Evolutionary conservation across 345 rosid genomes (phyloP).

Genomic region (Acer yangbiense): DNA sequence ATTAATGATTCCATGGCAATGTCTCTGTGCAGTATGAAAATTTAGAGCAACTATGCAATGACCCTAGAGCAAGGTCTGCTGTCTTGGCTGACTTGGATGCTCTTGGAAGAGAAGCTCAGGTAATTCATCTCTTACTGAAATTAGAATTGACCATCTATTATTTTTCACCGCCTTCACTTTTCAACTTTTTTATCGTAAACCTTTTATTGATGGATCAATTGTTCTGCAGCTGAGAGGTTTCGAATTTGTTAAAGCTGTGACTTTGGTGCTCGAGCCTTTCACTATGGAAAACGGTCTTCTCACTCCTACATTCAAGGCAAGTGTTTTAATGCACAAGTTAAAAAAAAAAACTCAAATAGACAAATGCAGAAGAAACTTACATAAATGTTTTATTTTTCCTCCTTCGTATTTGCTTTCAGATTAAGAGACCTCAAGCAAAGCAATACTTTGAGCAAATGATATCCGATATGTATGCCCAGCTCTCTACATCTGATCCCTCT

Average conservation of each 20-base stretch:
- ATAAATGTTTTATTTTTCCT: background rate
- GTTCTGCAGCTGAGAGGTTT: conserved; percentile 78
- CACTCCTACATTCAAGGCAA: conserved; percentile 95
- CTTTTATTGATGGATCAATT: conserved; percentile 7
- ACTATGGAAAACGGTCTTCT: conserved; percentile 81
- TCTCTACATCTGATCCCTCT: conserved; percentile 56
- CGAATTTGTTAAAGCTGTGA: conserved; percentile 89
- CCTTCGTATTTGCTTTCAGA: conserved; percentile 31
- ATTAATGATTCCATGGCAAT: conserved; percentile 9
- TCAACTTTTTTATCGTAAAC: background rate
- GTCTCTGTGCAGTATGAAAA: conserved; percentile 49
- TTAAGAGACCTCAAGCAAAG: conserved; percentile 88
- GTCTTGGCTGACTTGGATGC: conserved; percentile 84
- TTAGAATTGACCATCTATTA: background rate
- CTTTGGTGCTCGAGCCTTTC: conserved; percentile 82
- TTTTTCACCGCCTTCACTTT: background rate
- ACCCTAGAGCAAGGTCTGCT: conserved; percentile 73
- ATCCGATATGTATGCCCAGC: conserved; percentile 53
- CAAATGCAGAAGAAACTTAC: background rate
- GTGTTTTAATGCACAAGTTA: conserved; percentile 7
- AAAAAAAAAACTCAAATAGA: background rate
- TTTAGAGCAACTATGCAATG: conserved; percentile 65
- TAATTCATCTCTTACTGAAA: conserved; percentile 20
- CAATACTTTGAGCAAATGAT: conserved; percentile 67
- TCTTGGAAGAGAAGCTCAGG: conserved; percentile 91